Percentiles rank a stretch among this genome's conserved stretches.
Conservation (phyloP, 768 basidiomycete genomes). For the Tylopilus plumbeoviolaceoides region DNA sequence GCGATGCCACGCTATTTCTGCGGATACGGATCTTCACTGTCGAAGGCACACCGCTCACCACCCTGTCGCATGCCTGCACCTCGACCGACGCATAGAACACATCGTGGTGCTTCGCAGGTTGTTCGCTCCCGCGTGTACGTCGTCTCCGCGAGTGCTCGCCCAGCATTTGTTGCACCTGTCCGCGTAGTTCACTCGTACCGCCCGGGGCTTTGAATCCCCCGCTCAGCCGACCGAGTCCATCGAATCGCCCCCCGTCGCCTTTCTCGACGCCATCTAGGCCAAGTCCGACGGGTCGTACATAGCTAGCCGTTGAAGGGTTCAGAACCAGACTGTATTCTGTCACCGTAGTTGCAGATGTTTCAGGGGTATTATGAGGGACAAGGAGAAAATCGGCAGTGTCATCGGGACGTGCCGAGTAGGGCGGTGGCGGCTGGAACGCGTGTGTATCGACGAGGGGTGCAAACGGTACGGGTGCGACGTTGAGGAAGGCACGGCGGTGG, state of each 20-base stretch:
- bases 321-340: neutral
- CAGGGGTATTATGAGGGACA: constrained; percentile 30
- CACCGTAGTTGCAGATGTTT: neutral
- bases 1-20: constrained; percentile 16
- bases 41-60: neutral
- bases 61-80: constrained; percentile 1
- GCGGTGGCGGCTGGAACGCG: constrained; percentile 24
- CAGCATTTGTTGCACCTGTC: constrained; percentile 21
- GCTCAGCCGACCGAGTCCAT: constrained; percentile 28
- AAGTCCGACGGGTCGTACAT: constrained; percentile 16
- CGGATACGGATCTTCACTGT: constrained; percentile 14
- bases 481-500: constrained; percentile 10
- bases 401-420: constrained; percentile 15
- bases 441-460: constrained; percentile 28
- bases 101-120: constrained; percentile 21
- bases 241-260: constrained; percentile 22
- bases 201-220: constrained; percentile 18
- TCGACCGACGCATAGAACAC: constrained; percentile 25
- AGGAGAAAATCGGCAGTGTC: constrained; percentile 9
- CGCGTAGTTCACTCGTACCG: constrained; percentile 12
- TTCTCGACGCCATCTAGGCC: constrained; percentile 26
- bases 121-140: constrained; percentile 16
- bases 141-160: constrained; percentile 17
- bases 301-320: neutral
- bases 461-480: constrained; percentile 20